Conservation (phyloP, 805 yeast species). For the Ogataea saltuana region DNA sequence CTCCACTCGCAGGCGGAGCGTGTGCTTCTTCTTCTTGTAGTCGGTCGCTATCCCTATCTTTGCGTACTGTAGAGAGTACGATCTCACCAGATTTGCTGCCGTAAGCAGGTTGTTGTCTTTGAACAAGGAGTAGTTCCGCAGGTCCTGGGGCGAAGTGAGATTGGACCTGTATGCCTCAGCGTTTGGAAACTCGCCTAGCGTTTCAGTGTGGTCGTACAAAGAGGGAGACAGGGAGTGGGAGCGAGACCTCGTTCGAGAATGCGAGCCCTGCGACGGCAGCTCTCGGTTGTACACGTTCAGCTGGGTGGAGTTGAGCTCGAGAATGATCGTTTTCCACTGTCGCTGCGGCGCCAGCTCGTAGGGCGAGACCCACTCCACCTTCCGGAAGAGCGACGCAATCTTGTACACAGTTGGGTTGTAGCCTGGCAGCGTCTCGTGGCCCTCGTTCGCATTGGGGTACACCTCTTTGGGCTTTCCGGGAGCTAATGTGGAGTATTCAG, state of each 20-base stretch:
- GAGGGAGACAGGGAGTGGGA: constrained; percentile 1
- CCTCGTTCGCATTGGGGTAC: constrained; percentile 31
- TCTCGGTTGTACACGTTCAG: constrained; percentile 61
- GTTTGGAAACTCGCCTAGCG: constrained; percentile 3
- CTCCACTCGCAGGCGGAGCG: constrained; percentile 76
- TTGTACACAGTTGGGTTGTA: constrained; percentile 68
- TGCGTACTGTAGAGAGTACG: constrained; percentile 83
- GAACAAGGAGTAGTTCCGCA: constrained; percentile 25
- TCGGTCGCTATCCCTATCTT: constrained; percentile 84
- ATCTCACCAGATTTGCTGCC: constrained; percentile 46
- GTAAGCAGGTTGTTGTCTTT: constrained; percentile 31
- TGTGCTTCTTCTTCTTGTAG: constrained; percentile 68
- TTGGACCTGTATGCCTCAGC: constrained; percentile 27
- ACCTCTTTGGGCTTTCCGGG: constrained; percentile 40
- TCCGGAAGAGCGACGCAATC: constrained; percentile 58
- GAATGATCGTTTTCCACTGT: constrained; percentile 66
- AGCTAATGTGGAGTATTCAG: constrained; percentile 37
- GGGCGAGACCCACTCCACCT: constrained; percentile 77
- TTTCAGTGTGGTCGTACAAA: neutral
- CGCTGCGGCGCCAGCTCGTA: constrained; percentile 66
- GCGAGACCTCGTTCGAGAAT: neutral
- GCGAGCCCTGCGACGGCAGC: constrained; percentile 8
- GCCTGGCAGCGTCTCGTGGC: constrained; percentile 53
- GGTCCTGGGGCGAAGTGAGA: constrained; percentile 32
- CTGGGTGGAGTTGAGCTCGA: constrained; percentile 87